Evolutionary conservation across 2,329 filamentous ascomycete species (phyloP), one percentile per base, ranked within the genome.

Genomic region (Didymella segeticola): DNA sequence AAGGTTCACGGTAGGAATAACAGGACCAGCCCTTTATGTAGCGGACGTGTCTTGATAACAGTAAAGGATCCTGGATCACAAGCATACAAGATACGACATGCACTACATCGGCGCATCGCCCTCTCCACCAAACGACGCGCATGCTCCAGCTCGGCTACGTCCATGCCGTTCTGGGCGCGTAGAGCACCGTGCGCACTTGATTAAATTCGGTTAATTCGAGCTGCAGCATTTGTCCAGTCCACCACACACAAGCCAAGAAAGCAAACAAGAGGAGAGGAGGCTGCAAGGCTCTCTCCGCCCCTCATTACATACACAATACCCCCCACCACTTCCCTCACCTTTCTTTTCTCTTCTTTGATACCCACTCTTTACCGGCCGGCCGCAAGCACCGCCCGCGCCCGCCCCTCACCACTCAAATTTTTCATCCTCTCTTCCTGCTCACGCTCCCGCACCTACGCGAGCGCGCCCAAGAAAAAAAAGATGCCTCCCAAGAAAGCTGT

Each of bases 401-500:
- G 66, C 71, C 37, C 71, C 64, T 82, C 68, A 77, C 79, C 59
- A 38, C 48, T 57, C 54, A 63, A 56, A 63, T 58, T 69, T 63
- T 63, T 58, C 76, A 77, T 79, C 61, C 57, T 51, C 42, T 34
- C 53, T 50, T 22, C 58, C 56, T 55, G 66, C 61, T 57, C 65
- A 27, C 80, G 82, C 67, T 57, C 65, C 30, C 80, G 82, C 67
- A 74, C 75, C 60, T 86, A 84, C 80, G 82, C 83, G 56, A 82
- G 79, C 66, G 80, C 83, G 73, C 62, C 62, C 58, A 82, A 80
- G 70, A 80, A 83, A 75, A 87, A 83, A 76, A 92, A 86, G 77
- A 99, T 99, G 95, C 84, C 91, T 80, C 95, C 95, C 77, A 99
- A 99, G 86, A 98, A 98, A 82, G 82, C 80, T 47, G 88, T 87